Base-by-base conservation (phyloP, 805 yeast species). In the Myxozyma vanderwaltii region DNA sequence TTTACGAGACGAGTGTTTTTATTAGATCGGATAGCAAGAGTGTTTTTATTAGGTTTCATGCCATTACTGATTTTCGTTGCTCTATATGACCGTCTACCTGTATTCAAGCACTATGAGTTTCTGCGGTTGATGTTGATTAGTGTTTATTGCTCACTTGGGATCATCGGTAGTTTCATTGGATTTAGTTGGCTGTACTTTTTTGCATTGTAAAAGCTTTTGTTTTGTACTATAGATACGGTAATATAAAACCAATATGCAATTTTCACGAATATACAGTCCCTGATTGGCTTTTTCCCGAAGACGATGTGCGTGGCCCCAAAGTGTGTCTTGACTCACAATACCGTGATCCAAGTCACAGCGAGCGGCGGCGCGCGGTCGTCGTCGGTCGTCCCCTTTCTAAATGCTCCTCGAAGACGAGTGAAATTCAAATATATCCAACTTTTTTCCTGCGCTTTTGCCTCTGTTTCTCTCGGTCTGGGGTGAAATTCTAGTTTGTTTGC, bases 131-230 rank as follows among this genome's bases (percentile, higher is more conserved):
- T 94, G 90, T 75, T 84, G 10, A 82, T 89, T 58, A 89, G 96
- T 64, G 86, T 89, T 5, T 92, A 92, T 74, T 89, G 97, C 72
- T 83, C 89, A 0, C 61, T 89, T 17, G 99, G 99, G 2, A 84
- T 94, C 5, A 77, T 91, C 7, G 79, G 89, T 46, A 83, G 96
- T 51, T 94, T 96, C 96, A 81, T 86, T 63, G 94, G 95, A 6
- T 81, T 91, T 65, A 84, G 88, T 61, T 91, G 96, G 96, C 75
- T 88, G 54, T 91, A 89, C 70, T 89, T 90, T n/a, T 58, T 59
- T 39, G 27, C 61, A 2, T 52, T 29, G 31, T 21, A 24, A 29
- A 10, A 29, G 10, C 6, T 6, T 29, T 29, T 6, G 33, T 10
- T 29, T 19, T 46, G 39, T 31, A 17, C 8, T 21, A 21, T 23